Evolutionary conservation across 2,329 filamentous ascomycete genomes (phyloP).

Genomic region (Neophaeococcomyces aloes): DNA sequence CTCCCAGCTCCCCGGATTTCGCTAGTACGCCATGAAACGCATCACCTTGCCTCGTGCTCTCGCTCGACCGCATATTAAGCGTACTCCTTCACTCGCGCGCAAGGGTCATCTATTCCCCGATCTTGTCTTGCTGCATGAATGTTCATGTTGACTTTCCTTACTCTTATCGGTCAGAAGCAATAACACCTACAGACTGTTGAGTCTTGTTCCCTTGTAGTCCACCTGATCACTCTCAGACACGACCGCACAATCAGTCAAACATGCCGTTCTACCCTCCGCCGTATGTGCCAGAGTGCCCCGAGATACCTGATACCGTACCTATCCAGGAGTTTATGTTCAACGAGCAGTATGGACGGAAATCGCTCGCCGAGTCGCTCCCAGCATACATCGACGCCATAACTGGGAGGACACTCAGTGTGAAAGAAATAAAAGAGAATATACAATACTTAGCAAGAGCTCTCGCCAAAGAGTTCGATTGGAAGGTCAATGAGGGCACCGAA

Average conservation of each 20-base stretch:
- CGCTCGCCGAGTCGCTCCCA: constrained; percentile 52
- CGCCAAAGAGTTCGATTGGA: constrained; percentile 60
- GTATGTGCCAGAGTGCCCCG: constrained; percentile 33
- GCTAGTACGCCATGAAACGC: too few species aligned
- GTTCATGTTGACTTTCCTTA: too few species aligned
- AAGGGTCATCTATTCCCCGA: too few species aligned
- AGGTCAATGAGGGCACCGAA: constrained; percentile 58
- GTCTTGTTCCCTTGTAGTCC: too few species aligned
- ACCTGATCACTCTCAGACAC: too few species aligned
- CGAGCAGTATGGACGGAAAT: constrained; percentile 57
- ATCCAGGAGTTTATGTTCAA: constrained; percentile 67
- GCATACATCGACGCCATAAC: constrained; percentile 70
- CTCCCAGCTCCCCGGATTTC: too few species aligned
- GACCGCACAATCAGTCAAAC: constrained; percentile 5
- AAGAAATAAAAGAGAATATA: constrained; percentile 55
- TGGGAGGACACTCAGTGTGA: constrained; percentile 54
- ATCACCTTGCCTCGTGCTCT: too few species aligned
- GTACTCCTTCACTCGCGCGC: too few species aligned
- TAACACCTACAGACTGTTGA: too few species aligned
- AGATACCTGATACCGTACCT: constrained; percentile 62
- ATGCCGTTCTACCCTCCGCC: constrained; percentile 39
- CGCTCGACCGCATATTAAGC: too few species aligned
- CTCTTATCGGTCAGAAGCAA: too few species aligned
- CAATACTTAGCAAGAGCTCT: constrained; percentile 59
- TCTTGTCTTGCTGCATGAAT: too few species aligned